A percentile compares a stretch with the other conserved stretches of the same genome.
These are phyloP conservation scores for Boletus vermiculosoides DNA, from an alignment of 768 basidiomycete genomes.

Conservation along the genomic window DNA sequence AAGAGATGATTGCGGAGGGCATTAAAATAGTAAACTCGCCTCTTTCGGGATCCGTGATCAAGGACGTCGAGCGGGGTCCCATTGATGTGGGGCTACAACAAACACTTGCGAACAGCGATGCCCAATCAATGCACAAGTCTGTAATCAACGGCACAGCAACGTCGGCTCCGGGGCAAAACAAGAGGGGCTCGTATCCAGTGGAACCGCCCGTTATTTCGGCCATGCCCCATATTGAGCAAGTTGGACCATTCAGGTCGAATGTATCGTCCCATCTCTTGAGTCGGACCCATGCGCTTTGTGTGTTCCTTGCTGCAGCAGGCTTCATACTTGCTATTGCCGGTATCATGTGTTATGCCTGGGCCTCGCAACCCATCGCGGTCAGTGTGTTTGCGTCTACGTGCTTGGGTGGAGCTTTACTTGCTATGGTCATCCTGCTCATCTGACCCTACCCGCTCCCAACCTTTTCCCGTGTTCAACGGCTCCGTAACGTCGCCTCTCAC, in stretches of 20 bases:
- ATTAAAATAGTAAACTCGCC: constrained; percentile 26
- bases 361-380: constrained; percentile 43
- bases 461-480: not conserved
- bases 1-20: constrained; percentile 41
- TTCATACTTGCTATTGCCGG: constrained; percentile 52
- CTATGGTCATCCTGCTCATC: constrained; percentile 14
- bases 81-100: not conserved
- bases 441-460: not conserved
- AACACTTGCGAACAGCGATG: not conserved
- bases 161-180: not conserved
- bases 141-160: not conserved
- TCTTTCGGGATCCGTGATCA: constrained; percentile 5
- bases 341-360: constrained; percentile 53
- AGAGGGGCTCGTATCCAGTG: constrained; percentile 2
- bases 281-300: constrained; percentile 49
- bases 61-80: constrained; percentile 15
- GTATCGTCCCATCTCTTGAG: constrained; percentile 46
- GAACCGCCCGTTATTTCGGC: constrained; percentile 38
- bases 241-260: constrained; percentile 44
- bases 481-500: not conserved
- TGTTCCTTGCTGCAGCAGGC: constrained; percentile 44
- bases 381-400: constrained; percentile 43
- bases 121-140: not conserved
- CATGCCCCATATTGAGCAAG: constrained; percentile 52
- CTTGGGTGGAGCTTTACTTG: constrained; percentile 37